Percentiles rank a stretch among this genome's conserved stretches.
Conservation (phyloP, 2,329 filamentous ascomycete species). For the Zopfia rhizophila region DNA sequence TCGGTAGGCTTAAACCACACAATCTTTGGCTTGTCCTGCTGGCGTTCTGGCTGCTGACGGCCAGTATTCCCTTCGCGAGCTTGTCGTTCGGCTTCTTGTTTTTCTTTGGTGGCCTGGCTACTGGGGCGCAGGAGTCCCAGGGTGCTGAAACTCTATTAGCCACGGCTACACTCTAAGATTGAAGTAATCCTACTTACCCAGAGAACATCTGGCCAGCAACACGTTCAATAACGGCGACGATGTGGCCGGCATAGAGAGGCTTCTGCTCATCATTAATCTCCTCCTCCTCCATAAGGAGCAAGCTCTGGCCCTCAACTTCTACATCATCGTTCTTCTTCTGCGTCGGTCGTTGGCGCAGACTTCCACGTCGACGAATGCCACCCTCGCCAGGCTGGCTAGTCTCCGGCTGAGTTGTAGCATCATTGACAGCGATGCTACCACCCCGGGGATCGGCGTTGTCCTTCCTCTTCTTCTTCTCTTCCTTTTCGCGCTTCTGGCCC, state of each 20-base stretch:
- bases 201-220: slow-evolving; percentile 99
- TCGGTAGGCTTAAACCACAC: slow-evolving; percentile 99
- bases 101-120: slow-evolving; percentile 99
- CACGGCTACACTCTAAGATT: background rate
- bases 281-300: slow-evolving; percentile 96
- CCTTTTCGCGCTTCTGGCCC: slow-evolving; percentile 98
- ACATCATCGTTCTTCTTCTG: slow-evolving; percentile 99
- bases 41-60: slow-evolving; percentile 79
- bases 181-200: slow-evolving; percentile 54
- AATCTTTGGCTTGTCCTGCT: slow-evolving; percentile 98
- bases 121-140: slow-evolving; percentile 93
- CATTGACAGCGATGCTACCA: slow-evolving; percentile 76
- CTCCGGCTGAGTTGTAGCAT: slow-evolving; percentile 66
- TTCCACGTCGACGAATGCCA: slow-evolving; percentile 90
- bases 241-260: slow-evolving; percentile 94
- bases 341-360: slow-evolving; percentile 93
- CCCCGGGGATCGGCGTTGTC: slow-evolving; percentile 94
- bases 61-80: slow-evolving; percentile 84
- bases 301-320: slow-evolving; percentile 96
- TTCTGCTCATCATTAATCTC: slow-evolving; percentile 99
- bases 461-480: slow-evolving; percentile 99
- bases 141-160: slow-evolving; percentile 63
- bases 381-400: slow-evolving; percentile 76
- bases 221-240: slow-evolving; percentile 96
- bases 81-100: slow-evolving; percentile 95